Base-by-base conservation (phyloP, 116 monocot species). In the Cymodocea nodosa region DNA sequence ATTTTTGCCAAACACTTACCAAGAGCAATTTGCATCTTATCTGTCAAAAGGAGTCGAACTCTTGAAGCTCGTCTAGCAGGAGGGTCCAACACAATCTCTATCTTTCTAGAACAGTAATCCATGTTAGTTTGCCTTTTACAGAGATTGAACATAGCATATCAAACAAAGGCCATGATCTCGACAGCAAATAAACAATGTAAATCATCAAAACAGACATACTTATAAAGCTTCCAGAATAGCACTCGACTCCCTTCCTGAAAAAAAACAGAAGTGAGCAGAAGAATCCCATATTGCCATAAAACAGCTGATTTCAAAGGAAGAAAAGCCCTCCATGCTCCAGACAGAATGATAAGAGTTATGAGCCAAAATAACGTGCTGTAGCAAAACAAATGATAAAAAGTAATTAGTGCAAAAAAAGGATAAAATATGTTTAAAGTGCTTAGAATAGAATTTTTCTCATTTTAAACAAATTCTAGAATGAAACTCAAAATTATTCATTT, bases 311-410 rank as follows among this genome's bases (percentile, higher is more conserved):
- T 74, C 4, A 98, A 20, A 72, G 98, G 98, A 72, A 98, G 98
- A 74, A 98, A 92, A n/a, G 52, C 79, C 73, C 85, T 82, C 98
- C 98, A 98, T 63, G 55, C 69, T 69, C 79, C 98, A 10, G 98
- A 91, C 35, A 98, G 84, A 64, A 98, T 9, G 57, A 98, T 98
- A 36, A 98, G 68, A 68, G 78, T 92, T 54, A 89, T 73, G 13
- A 98, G 82, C 98, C 98, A 98, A 74, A 98, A 92, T 25, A 98
- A 69, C 15, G 86, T 92, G 77, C 92, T 98, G 92, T 78, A 82
- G 18, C 54, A 52, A 70, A 30, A 60, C 16, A 60, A 51, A 20
- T 44, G 10, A 65, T 5, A 50, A 49, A 12, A 65, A 49, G 7
- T 15, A 65, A 50, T 51, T 65, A 51, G 49, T 65, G 48, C 14